Base-by-base conservation (phyloP, 495 filamentous ascomycete genomes). In the Xylaria castorea region DNA sequence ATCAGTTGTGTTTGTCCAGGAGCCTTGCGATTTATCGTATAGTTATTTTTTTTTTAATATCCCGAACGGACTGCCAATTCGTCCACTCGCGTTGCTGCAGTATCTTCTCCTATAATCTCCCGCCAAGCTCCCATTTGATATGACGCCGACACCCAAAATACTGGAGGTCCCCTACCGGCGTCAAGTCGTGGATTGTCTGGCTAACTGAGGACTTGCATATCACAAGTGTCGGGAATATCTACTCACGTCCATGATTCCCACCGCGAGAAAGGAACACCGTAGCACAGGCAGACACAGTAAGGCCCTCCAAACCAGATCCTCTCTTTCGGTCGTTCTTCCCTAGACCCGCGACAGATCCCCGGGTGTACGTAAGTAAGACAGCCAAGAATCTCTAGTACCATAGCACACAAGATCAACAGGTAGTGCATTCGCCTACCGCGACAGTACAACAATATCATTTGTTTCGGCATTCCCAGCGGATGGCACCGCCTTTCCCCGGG, bases 131-230 rank as follows among this genome's bases (percentile, higher is more conserved):
- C 30, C 14, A 20, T 40, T 12, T 32, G 27, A 25, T 55, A 38
- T 20, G 9, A 34, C 34, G 48, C 50, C 48, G 36, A 30, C 12
- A 42, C 22, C 30, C 30, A 36, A 40, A 62, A 34, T n/a, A 38
- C 44, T 2, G 34, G 25, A 32, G 65, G 8, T 57, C 50, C 20
- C 44, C 30, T 57, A 9, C 34, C 55, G 66, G 66, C 36, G 22
- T 30, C 20, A 30, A 44, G 7, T 1, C 22, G n/a, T 68, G 20
- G 27, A 11, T 42, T 53, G 4, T 36, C 32, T 38, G 18, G 46
- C 27, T 53, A 34, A 66, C 50, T 32, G 63, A 48, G 16, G 40
- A 68, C 66, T 68, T 68, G 66, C 65, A 55, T 42, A 27, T 40
- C 42, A 40, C n/a, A 42, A 14, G 30, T 6, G 7, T 20, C 40